Evolutionary conservation across 129 eudicot genomes (phyloP), one percentile per base, ranked within the genome.

Genomic region (Smallanthus sonchifolius): DNA sequence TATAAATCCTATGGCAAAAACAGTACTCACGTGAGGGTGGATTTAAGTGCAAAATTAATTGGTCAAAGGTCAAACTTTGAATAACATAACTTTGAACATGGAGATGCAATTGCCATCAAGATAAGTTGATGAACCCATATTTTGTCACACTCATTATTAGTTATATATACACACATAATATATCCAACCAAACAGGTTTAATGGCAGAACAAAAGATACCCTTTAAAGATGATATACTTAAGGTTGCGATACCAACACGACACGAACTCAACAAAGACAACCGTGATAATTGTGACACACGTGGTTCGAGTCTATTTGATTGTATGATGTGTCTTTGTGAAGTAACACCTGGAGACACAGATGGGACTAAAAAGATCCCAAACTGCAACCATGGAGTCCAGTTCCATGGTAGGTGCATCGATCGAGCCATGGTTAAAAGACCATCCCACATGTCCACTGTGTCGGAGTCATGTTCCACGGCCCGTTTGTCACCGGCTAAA

Each of bases 31-130:
- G 35, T 20, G 34, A 20, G 34, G 35, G 63, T 56, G 10, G 15
- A 56, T 38, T 8, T 28, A 55, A 38, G 67, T 39, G 40, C 6
- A 28, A 24, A 17, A 3, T 56, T 39, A 17, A 3, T 56, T 56
- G 51, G 66, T 72, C 54, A 72, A 56, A 13, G 17, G 54, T 56
- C 76, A 72, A 72, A 39, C 67, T 24, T 55, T 72, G 76, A 72
- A 55, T 54, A 34, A 51, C 1, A 70, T 43, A 35, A 35, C 35
- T 51, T 49, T 72, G 37, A 38, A 38, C 39, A 19, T 72, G 75
- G 13, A 51, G 32, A 38, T 11, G 24, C 76, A 38, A 14, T 55
- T 36, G 10, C 54, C 7, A 56, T 55, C 52, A 56, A 72, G 17
- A 72, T 7, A 37, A 4, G 24, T 67, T 52, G 11, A 36, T 35